Evolutionary conservation across 768 basidiomycete genomes (phyloP).

Genomic region (Lentinula raphanica): DNA sequence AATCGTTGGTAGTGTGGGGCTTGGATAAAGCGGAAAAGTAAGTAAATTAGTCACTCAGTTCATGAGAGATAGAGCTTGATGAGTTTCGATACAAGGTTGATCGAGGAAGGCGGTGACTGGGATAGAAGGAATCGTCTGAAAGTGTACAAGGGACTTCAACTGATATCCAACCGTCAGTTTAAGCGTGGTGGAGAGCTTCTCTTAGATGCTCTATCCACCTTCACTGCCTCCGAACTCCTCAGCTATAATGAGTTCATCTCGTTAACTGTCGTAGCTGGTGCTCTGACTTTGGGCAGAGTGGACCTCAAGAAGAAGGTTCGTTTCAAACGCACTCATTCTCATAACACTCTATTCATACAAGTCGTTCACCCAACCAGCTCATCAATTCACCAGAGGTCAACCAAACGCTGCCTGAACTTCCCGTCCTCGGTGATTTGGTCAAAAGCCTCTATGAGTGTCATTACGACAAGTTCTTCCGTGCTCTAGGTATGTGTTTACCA

Average conservation of each 20-base stretch:
- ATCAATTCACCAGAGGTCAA: constrained; percentile 85
- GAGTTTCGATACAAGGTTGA: constrained; percentile 47
- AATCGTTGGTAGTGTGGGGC: constrained; percentile 61
- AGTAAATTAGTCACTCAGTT: constrained; percentile 20
- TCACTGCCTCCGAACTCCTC: constrained; percentile 88
- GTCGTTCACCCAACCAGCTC: no score
- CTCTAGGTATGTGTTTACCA: constrained; percentile 57
- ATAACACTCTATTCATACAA: no score
- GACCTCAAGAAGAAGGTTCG: constrained; percentile 88
- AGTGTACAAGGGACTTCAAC: constrained; percentile 86
- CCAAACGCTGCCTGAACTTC: constrained; percentile 76
- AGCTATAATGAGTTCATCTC: constrained; percentile 88
- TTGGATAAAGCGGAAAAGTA: constrained; percentile 80
- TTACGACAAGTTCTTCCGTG: constrained; percentile 90
- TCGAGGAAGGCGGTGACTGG: constrained; percentile 97
- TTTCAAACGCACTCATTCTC: no score
- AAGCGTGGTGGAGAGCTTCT: constrained; percentile 80
- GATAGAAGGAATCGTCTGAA: constrained; percentile 94
- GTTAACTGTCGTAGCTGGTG: constrained; percentile 75
- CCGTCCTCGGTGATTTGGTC: constrained; percentile 75
- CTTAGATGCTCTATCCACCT: constrained; percentile 88
- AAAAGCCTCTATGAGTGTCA: constrained; percentile 90
- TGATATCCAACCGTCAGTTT: constrained; percentile 88
- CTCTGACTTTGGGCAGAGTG: constrained; percentile 70
- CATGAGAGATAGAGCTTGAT: not conserved